Percentiles rank a stretch among this genome's conserved stretches.
Evolutionary conservation across 768 basidiomycete genomes (phyloP).

Genomic region (Russula brevipes): DNA sequence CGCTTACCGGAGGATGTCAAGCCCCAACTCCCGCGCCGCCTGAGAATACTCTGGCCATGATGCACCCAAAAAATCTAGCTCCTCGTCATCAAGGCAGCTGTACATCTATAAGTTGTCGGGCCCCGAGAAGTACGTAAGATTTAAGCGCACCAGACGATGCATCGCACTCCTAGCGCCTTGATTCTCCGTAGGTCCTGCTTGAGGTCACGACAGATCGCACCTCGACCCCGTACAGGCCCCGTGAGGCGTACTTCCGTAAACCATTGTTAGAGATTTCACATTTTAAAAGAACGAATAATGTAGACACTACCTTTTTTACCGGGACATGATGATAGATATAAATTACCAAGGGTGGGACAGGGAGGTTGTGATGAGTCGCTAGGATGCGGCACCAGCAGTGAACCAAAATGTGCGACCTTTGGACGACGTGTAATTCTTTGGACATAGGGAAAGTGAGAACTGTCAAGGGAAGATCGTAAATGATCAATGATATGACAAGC

Average conservation of each 20-base stretch:
- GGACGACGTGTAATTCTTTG: conserved; percentile 6
- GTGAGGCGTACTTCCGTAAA: conserved; percentile 52
- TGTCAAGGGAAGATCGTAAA: background rate
- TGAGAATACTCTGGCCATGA: conserved; percentile 75
- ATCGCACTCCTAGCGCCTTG: conserved; percentile 64
- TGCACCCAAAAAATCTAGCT: conserved; percentile 80
- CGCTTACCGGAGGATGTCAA: conserved; percentile 77
- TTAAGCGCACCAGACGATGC: conserved; percentile 69
- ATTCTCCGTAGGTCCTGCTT: conserved; percentile 72
- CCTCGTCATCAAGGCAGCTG: conserved; percentile 81
- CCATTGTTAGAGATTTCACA: background rate
- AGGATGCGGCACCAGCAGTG: background rate
- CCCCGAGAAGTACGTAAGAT: background rate
- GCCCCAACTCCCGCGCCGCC: conserved; percentile 54
- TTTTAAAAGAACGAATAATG: background rate
- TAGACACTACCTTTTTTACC: conserved; percentile 74
- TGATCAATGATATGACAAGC: background rate
- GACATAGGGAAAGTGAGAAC: conserved; percentile 1
- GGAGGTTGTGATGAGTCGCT: conserved; percentile 1
- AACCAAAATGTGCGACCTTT: conserved; percentile 1
- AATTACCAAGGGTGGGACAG: conserved; percentile 59
- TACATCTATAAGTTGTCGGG: background rate
- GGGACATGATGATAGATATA: conserved; percentile 86
- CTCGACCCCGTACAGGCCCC: conserved; percentile 73
- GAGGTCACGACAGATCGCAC: conserved; percentile 79